phyloP scores from a whole-genome alignment of 805 yeast species.

The Kuraishia capsulata region DNA sequence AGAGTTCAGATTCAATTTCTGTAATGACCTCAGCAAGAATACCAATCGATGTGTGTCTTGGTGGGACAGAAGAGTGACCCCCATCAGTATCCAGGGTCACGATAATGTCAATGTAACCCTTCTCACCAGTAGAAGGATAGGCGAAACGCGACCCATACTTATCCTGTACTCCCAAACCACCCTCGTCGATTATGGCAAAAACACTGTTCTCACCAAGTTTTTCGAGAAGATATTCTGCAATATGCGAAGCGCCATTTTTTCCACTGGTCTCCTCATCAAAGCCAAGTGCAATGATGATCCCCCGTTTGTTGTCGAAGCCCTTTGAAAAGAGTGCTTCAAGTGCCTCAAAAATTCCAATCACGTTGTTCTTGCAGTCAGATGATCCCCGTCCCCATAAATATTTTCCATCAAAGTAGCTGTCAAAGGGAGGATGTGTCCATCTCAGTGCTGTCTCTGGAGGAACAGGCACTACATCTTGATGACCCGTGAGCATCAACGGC shows the following conservation, averaged over 20 bases:
- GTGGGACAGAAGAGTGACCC: constrained; percentile 44
- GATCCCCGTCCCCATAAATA: constrained; percentile 30
- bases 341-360: constrained; percentile 29
- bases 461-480: constrained; percentile 45
- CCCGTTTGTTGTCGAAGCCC: constrained; percentile 32
- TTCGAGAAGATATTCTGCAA: constrained; percentile 23
- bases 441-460: constrained; percentile 27
- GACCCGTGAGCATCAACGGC: constrained; percentile 39
- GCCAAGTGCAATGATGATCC: constrained; percentile 37
- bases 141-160: constrained; percentile 29
- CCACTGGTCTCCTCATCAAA: constrained; percentile 43
- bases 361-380: constrained; percentile 33
- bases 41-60: constrained; percentile 39
- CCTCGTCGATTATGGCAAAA: constrained; percentile 37
- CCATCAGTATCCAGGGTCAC: constrained; percentile 35
- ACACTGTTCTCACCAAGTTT: constrained; percentile 33
- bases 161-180: constrained; percentile 25
- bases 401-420: constrained; percentile 27
- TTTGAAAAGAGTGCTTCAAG: constrained; percentile 17
- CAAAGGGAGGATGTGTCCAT: constrained; percentile 31
- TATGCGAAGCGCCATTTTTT: constrained; percentile 17
- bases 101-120: constrained; percentile 34
- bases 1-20: constrained; percentile 27
- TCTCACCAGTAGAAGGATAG: constrained; percentile 38
- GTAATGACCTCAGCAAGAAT: constrained; percentile 31